phyloP scores from a whole-genome alignment of 192 early-diverging fungal genomes.

The Backusella parvicylindrica region DNA sequence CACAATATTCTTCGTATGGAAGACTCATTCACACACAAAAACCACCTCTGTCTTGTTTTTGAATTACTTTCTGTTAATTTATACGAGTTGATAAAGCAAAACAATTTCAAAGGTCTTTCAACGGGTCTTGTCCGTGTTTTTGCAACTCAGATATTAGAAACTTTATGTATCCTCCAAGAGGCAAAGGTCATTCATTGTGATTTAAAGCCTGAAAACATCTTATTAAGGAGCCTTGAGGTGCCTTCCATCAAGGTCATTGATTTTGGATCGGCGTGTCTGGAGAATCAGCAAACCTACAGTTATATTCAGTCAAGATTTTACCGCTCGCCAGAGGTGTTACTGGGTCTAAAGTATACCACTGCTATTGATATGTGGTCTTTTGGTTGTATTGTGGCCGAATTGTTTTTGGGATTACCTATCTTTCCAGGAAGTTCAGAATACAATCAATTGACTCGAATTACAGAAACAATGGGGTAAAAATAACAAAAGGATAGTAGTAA shows the following conservation, averaged over 20 bases:
- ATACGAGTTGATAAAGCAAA: slow-evolving; percentile 97
- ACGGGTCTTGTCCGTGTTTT: slow-evolving; percentile 88
- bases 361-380: slow-evolving; percentile 99
- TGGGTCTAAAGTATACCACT: slow-evolving; percentile 88
- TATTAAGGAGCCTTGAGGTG: slow-evolving; percentile 84
- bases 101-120: slow-evolving; percentile 89
- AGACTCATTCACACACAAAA: slow-evolving; percentile 88
- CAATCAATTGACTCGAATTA: slow-evolving; percentile 91
- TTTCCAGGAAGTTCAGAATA: slow-evolving; percentile 97
- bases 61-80: slow-evolving; percentile 96
- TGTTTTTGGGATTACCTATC: slow-evolving; percentile 93
- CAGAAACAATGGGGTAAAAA: slow-evolving; percentile 81
- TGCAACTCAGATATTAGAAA: slow-evolving; percentile 88
- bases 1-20: slow-evolving; percentile 87
- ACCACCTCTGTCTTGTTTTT: slow-evolving; percentile 94
- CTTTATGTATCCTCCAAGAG: slow-evolving; percentile 77
- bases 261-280: slow-evolving; percentile 97
- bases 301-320: slow-evolving; percentile 99
- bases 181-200: slow-evolving; percentile 96
- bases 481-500: neutral
- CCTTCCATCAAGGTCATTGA: slow-evolving; percentile 97
- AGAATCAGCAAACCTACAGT: slow-evolving; percentile 89
- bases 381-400: slow-evolving; percentile 95
- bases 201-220: slow-evolving; percentile 96
- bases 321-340: slow-evolving; percentile 90